Conservation (phyloP, 2,329 filamentous ascomycete genomes). For the Dactylella cylindrospora region DNA sequence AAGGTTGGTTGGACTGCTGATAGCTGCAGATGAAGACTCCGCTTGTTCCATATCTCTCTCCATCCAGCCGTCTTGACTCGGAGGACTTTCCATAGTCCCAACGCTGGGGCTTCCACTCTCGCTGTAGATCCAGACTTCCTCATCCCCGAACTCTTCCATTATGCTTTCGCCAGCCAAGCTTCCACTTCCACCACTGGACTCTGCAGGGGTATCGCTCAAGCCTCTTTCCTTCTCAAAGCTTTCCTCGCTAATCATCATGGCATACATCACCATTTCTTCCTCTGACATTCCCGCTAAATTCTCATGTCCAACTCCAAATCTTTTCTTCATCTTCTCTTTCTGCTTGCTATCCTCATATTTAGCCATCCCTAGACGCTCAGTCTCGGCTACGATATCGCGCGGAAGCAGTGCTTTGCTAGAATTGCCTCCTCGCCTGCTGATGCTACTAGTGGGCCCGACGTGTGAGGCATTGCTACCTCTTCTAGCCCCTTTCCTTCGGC, state of each 20-base stretch:
- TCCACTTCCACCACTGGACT: conserved; percentile 8
- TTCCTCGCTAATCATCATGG: conserved; percentile 67
- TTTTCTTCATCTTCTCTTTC: conserved; percentile 68
- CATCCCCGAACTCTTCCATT: conserved; percentile 9
- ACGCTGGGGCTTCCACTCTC: conserved; percentile 19
- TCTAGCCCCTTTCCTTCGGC: conserved; percentile 59
- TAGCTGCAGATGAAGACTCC: background rate
- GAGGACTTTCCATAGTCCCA: conserved; percentile 4
- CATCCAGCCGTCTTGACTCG: conserved; percentile 4
- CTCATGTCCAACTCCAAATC: conserved; percentile 77
- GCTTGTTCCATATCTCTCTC: background rate
- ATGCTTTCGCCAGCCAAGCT: conserved; percentile 50
- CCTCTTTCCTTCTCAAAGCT: conserved; percentile 60
- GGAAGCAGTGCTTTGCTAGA: conserved; percentile 68
- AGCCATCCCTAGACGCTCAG: conserved; percentile 63
- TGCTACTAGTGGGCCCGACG: background rate
- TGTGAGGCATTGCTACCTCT: conserved; percentile 47
- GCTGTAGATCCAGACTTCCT: conserved; percentile 32
- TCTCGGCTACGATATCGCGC: conserved; percentile 83
- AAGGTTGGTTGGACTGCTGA: background rate
- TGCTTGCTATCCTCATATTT: conserved; percentile 60
- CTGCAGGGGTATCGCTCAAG: conserved; percentile 51
- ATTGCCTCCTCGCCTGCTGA: conserved; percentile 58
- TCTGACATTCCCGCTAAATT: conserved; percentile 61
- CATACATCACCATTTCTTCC: conserved; percentile 66